Base-by-base conservation (phyloP, 345 rosid genomes). In the Eucalyptus dawsonii region DNA sequence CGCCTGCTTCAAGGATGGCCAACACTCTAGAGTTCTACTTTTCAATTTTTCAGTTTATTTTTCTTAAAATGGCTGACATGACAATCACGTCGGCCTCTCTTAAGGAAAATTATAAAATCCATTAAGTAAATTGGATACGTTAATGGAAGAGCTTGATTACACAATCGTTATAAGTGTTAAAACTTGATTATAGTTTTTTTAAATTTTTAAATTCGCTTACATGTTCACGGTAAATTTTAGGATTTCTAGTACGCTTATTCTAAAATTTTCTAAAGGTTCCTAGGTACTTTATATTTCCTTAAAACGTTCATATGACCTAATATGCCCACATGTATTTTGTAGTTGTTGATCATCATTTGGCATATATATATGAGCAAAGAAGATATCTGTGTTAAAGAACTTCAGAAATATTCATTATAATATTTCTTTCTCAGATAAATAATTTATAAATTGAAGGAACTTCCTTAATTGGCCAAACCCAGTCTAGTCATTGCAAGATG, bases 1-100 rank as follows among this genome's bases (percentile, higher is more conserved):
- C 92, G 94, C 96, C 2, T 93, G 99, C 6, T 92, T 97, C 51
- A 96, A 95, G 90, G 98, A 98, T 7, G 99, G 94, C 72, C 34
- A 29, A 4, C n/a, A 0, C 69, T 62, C 34, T 13, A 12, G 16
- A 62, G 72, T 62, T 62, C 14, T 29, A 2, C 34, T 2, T 62
- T 29, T 27, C 14, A 54, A 11, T 2, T 58, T 58, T 58, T 60
- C 31, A 58, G 65, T 11, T 25, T 29, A 4, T 14, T 29, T 62
- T 62, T 6, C 72, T 62, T 62, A 7, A 62, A 62, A 62, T 27
- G 34, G 72, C 34, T 62, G 72, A 62, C 34, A 27, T 62, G 72
- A 8, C 16, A 1, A 62, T 14, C 72, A 62, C 16, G 14, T 62
- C 16, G n/a, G 17, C 34, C 16, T 31, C 34, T 62, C 34, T 29